A percentile compares a stretch with the other conserved stretches of the same genome.
Conservation (phyloP, 2,329 filamentous ascomycete genomes). For the Trichoderma breve region DNA sequence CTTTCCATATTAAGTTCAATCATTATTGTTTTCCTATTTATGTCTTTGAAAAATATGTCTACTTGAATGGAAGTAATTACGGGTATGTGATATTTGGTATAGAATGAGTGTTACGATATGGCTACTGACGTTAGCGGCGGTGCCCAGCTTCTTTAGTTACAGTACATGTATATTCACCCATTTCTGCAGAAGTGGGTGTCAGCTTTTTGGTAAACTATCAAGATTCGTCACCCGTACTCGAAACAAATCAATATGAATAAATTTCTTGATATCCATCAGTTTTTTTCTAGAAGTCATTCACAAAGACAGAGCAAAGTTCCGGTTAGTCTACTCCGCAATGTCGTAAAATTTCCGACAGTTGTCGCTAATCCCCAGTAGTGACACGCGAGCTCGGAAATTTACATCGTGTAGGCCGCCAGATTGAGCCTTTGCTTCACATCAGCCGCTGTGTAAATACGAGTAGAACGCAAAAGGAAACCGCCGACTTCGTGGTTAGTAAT, state of each 20-base stretch:
- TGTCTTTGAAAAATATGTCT: neutral
- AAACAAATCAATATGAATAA: no score
- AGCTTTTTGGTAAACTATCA: no score
- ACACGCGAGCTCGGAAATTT: neutral
- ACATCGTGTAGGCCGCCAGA: neutral
- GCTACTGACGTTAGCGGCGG: no score
- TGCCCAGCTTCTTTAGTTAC: no score
- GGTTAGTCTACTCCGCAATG: neutral
- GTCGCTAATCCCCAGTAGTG: neutral
- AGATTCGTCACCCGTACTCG: no score
- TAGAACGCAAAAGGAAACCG: neutral
- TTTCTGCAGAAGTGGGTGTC: no score
- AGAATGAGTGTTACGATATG: no score
- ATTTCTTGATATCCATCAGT: neutral
- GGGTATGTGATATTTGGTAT: no score
- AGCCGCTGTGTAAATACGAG: neutral
- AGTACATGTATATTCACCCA: no score
- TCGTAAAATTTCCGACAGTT: neutral
- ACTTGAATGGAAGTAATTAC: neutral
- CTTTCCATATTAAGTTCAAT: neutral
- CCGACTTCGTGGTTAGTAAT: neutral
- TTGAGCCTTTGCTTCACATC: neutral
- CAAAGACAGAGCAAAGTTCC: neutral
- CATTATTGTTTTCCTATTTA: neutral
- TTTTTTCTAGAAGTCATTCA: neutral